Conservation (phyloP, 495 filamentous ascomycete species). For the Neurospora discreta region DNA sequence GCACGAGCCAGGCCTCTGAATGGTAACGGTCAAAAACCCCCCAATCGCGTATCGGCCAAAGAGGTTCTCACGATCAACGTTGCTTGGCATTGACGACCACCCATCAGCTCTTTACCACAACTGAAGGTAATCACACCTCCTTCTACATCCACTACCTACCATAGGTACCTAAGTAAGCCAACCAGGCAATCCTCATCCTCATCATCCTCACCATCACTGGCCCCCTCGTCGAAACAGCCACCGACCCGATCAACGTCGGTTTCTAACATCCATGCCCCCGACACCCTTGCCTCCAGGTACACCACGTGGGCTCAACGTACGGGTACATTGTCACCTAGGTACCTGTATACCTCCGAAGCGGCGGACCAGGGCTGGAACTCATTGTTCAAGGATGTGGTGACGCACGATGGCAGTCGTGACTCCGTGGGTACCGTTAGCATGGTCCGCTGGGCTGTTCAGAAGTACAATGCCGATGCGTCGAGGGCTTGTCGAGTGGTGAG, state of each 20-base stretch:
- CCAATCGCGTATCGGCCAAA: too few species aligned
- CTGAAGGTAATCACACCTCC: too few species aligned
- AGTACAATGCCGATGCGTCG: conserved; percentile 37
- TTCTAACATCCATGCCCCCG: conserved; percentile 49
- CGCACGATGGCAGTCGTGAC: conserved; percentile 43
- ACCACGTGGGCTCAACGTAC: conserved; percentile 37
- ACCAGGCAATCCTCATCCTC: neutral
- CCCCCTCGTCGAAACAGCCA: conserved; percentile 23
- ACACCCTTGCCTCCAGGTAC: conserved; percentile 26
- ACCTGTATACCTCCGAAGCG: conserved; percentile 37
- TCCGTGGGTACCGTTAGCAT: conserved; percentile 45
- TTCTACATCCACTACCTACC: too few species aligned
- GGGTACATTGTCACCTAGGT: conserved; percentile 47
- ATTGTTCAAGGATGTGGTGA: conserved; percentile 30
- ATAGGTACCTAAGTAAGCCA: too few species aligned
- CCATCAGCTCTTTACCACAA: too few species aligned
- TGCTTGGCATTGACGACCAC: neutral
- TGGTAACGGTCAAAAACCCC: too few species aligned
- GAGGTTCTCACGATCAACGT: too few species aligned
- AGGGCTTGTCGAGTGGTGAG: too few species aligned
- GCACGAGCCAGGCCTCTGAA: neutral
- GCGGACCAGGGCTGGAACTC: conserved; percentile 49
- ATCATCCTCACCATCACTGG: conserved; percentile 9
- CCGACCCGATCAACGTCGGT: conserved; percentile 33
- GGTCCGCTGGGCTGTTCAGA: conserved; percentile 37